These are phyloP conservation scores for Aspergillus olivimuriae DNA, from an alignment of 495 filamentous ascomycete species.

Conservation along the genomic window DNA sequence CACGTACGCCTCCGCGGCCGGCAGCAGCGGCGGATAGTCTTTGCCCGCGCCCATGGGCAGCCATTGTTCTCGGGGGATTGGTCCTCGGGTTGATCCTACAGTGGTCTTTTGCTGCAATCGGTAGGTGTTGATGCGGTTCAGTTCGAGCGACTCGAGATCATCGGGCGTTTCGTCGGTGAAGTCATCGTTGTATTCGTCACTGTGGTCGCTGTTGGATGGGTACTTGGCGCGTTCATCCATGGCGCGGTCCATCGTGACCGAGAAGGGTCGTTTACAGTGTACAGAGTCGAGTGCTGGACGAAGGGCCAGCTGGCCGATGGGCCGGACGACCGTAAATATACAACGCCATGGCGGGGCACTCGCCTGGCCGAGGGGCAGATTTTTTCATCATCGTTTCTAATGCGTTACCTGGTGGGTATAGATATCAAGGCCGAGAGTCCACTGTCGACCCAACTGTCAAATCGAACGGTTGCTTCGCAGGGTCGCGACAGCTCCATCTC, in stretches of 20 bases:
- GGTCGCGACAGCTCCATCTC: no score
- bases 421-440: no score
- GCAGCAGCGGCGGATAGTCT: constrained; percentile 38
- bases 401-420: no score
- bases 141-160: constrained; percentile 16
- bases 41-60: constrained; percentile 24
- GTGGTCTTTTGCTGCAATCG: constrained; percentile 21
- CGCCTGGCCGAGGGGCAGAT: no score
- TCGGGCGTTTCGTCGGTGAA: constrained; percentile 7
- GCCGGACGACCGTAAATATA: no score
- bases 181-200: constrained; percentile 2
- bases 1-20: constrained; percentile 36
- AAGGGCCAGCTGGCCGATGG: no score
- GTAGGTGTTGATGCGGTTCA: constrained; percentile 21
- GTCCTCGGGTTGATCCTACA: constrained; percentile 19
- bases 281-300: neutral
- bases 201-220: neutral
- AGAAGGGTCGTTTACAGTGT: neutral
- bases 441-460: no score
- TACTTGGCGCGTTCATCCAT: neutral
- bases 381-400: no score
- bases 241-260: neutral
- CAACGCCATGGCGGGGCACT: no score
- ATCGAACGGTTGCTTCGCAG: no score
- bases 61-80: constrained; percentile 15